These are phyloP conservation scores for Sonneratia alba DNA, from an alignment of 345 rosid species.

Conservation along the genomic window DNA sequence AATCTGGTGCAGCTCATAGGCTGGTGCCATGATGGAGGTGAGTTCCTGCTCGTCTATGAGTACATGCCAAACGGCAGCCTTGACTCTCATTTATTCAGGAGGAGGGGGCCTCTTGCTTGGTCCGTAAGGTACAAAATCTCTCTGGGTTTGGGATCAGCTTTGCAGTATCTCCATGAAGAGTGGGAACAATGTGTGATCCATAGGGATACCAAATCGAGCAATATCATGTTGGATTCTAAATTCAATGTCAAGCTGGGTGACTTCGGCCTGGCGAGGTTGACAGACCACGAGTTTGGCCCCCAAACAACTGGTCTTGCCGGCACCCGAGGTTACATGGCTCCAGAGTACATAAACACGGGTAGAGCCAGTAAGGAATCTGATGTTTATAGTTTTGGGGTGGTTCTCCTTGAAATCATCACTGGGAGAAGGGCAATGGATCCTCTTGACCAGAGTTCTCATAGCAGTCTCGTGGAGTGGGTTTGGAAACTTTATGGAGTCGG, in stretches of 20 bases:
- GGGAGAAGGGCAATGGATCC: constrained; percentile 32
- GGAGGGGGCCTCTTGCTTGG: constrained; percentile 31
- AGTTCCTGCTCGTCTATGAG: constrained; percentile 59
- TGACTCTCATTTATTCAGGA: constrained; percentile 41
- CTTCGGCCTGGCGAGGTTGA: constrained; percentile 47
- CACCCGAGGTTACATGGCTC: constrained; percentile 46
- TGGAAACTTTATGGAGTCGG: constrained; percentile 36
- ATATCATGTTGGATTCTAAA: constrained; percentile 24
- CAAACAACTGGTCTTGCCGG: constrained; percentile 42
- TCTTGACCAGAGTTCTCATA: constrained; percentile 2
- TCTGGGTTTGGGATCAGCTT: constrained; percentile 37
- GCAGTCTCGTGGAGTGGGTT: constrained; percentile 38
- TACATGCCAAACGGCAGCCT: constrained; percentile 68
- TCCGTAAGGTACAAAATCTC: constrained; percentile 31
- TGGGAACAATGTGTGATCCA: constrained; percentile 45
- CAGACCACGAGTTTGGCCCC: constrained; percentile 36
- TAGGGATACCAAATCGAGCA: too few relatives aligned
- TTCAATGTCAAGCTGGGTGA: constrained; percentile 61
- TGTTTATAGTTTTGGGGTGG: constrained; percentile 44
- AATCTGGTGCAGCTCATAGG: constrained; percentile 62
- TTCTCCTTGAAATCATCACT: constrained; percentile 26
- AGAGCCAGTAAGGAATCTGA: constrained; percentile 7
- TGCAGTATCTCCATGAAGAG: constrained; percentile 55
- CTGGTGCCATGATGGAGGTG: constrained; percentile 53
- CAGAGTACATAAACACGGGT: constrained; percentile 38